Percentiles rank a stretch among this genome's conserved stretches.
phyloP scores from a whole-genome alignment of 805 yeast species.

The Ascoidea rubescens region DNA sequence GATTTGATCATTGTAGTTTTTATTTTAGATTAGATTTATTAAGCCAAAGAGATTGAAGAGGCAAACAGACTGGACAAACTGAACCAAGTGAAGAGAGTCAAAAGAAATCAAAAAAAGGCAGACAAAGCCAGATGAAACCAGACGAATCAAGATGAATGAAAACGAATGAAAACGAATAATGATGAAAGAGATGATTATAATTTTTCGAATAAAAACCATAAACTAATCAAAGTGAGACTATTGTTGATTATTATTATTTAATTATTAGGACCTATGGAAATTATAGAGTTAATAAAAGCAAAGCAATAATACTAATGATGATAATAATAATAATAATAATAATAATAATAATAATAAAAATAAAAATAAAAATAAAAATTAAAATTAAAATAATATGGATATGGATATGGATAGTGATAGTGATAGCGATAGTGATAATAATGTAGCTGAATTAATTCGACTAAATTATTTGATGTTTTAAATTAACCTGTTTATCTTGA shows the following conservation, averaged over 20 bases:
- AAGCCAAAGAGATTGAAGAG: neutral
- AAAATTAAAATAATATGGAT: neutral
- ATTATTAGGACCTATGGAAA: neutral
- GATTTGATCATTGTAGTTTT: neutral
- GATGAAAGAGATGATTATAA: neutral
- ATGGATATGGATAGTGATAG: too few species aligned
- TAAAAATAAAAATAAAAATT: neutral
- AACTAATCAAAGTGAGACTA: neutral
- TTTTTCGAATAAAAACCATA: neutral
- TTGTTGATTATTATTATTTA: neutral
- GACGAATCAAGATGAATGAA: neutral
- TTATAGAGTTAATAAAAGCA: neutral
- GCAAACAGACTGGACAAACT: neutral
- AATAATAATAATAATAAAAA: neutral
- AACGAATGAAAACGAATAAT: neutral
- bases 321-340: too few species aligned
- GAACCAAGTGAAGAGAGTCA: neutral
- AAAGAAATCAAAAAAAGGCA: neutral
- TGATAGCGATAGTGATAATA: too few species aligned
- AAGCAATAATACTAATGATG: neutral
- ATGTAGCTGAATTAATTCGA: too few species aligned
- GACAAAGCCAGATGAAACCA: neutral
- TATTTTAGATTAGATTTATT: neutral
- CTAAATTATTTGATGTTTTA: too few species aligned
- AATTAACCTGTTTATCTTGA: too few species aligned